Conservation (phyloP, 257 asterid species). For the Petunia axillaris region DNA sequence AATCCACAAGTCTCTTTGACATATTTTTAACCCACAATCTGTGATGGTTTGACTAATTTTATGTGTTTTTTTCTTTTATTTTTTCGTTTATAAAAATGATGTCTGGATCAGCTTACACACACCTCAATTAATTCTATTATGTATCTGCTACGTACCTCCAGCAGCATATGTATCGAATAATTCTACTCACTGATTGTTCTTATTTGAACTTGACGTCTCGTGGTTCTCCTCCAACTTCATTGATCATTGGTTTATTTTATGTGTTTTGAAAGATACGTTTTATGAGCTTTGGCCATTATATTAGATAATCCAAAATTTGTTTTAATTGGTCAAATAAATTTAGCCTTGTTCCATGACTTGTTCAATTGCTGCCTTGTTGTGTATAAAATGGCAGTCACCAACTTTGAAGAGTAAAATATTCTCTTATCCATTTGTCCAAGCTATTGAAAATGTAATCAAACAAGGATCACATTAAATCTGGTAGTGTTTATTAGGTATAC, state of each 20-base stretch:
- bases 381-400: slow-evolving; percentile 1
- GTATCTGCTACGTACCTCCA: too few species aligned
- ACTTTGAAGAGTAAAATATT: slow-evolving; percentile 12
- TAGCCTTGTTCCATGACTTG: background rate
- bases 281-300: background rate
- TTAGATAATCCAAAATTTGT: background rate
- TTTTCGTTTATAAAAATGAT: too few species aligned
- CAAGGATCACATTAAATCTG: background rate
- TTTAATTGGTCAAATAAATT: background rate
- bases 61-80: background rate
- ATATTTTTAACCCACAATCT: background rate
- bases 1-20: background rate
- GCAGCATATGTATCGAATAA: too few species aligned
- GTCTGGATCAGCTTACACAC: too few species aligned
- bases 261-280: background rate
- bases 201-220: too few species aligned
- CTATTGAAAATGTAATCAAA: background rate
- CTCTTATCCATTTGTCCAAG: background rate
- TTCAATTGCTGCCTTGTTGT: background rate
- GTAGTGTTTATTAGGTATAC: background rate
- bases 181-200: too few species aligned
- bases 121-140: too few species aligned
- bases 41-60: background rate
- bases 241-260: background rate
- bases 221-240: too few species aligned